Evolutionary conservation across 768 basidiomycete species (phyloP), one percentile per base, ranked within the genome.

Genomic region (Russula abietina): DNA sequence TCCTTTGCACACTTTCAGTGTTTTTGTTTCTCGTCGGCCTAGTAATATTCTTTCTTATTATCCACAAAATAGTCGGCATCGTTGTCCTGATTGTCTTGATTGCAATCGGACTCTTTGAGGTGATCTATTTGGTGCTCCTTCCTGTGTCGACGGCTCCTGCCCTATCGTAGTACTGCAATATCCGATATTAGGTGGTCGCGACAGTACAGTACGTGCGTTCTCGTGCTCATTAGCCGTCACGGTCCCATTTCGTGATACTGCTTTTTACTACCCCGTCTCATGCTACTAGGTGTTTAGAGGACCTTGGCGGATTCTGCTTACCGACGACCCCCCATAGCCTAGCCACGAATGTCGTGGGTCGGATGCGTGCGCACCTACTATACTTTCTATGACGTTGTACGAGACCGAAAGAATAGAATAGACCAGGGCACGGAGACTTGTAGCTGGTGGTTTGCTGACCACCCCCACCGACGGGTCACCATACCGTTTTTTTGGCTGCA

Each of bases 1-100:
- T 38, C 38, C 38, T 38, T 38, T 0, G 38, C 14, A 16, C 14
- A 11, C 38, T 38, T 38, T 38, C 38, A 38, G 72, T 82, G 7
- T 73, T 80, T 22, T 71, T 82, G 3, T 82, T 83, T 70, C 76
- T 84, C 69, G 74, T 76, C 39, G 78, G 79, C 43, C 72, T 83
- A 24, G 70, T 81, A 30, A 71, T 75, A 16, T 80, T 82, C 68
- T 70, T 81, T 45, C 70, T 69, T 59, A 71, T 76, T 7, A 68
- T 69, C 36, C 52, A 68, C 49, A 24, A 43, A 2, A 22, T 57
- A 7, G 49, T 65, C 24, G 57, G 39, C 26, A 32, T 45, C 38
- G 49, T 60, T 22, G 16, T 11, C 33, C 33, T 33, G 33, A 33
- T 33, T 33, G 11, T 57, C 24, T 22, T 49, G 5, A 32, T 54